These are phyloP conservation scores for Pseudonitzschia delicatissima DNA, from an alignment of 108 stramenopile species.

Conservation along the genomic window DNA sequence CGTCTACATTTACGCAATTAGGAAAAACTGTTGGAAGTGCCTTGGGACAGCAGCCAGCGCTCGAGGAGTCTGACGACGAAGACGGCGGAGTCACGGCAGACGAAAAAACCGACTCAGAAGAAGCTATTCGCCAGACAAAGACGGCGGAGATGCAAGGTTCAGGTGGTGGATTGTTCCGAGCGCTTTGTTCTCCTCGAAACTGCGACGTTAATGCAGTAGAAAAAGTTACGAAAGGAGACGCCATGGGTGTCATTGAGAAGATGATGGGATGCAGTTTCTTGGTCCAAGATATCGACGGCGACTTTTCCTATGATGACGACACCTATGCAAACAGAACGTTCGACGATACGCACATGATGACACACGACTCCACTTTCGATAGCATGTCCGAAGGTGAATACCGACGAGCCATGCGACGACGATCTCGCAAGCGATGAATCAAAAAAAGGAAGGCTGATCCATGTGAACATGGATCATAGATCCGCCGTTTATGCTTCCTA, in stretches of 20 bases:
- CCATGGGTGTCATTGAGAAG: constrained; percentile 10
- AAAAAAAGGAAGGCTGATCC: too few relatives aligned
- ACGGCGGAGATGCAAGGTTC: not conserved
- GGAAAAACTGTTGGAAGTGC: constrained; percentile 56
- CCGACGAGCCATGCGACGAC: not conserved
- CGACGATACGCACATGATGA: constrained; percentile 7
- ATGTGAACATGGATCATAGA: too few relatives aligned
- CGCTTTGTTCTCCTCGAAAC: too few relatives aligned
- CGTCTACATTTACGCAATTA: constrained; percentile 72
- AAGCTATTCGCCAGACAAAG: not conserved
- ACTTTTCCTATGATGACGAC: constrained; percentile 8
- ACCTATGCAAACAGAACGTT: constrained; percentile 6
- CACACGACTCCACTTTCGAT: constrained; percentile 5
- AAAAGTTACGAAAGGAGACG: not conserved
- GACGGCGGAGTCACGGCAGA: not conserved
- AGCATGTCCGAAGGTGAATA: constrained; percentile 17
- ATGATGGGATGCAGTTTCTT: constrained; percentile 12
- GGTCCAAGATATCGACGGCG: constrained; percentile 11
- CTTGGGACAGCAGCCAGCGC: constrained; percentile 14
- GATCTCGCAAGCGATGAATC: not conserved
- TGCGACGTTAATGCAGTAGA: too few relatives aligned
- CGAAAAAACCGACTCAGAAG: not conserved
- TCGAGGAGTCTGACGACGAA: constrained; percentile 3
- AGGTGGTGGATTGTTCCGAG: not conserved
- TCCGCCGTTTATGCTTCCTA: too few relatives aligned